A percentile compares a stretch with the other conserved stretches of the same genome.
Evolutionary conservation across 2,329 filamentous ascomycete species (phyloP).

Genomic region (Eutypa lata): DNA sequence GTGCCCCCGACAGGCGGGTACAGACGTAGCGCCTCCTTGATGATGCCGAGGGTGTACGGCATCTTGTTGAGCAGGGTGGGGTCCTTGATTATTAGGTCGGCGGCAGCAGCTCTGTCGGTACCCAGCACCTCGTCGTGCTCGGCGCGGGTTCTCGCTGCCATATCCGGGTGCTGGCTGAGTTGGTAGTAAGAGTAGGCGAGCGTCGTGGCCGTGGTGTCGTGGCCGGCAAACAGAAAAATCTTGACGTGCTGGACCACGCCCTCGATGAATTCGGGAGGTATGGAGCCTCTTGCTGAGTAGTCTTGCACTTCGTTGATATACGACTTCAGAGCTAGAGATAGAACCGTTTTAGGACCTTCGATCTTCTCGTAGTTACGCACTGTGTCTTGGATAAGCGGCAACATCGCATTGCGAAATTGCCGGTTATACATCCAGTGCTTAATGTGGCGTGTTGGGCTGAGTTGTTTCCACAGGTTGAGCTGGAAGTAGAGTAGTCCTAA

Average conservation of each 20-base stretch:
- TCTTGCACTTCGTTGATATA: conserved; percentile 18
- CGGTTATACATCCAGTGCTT: conserved; percentile 25
- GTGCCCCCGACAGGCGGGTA: conserved; percentile 44
- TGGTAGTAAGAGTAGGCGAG: conserved; percentile 23
- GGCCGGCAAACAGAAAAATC: conserved; percentile 30
- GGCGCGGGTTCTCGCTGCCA: conserved; percentile 18
- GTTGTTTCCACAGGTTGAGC: conserved; percentile 11
- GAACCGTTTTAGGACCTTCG: conserved; percentile 24
- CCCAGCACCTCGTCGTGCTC: conserved; percentile 43
- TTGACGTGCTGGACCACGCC: conserved; percentile 24
- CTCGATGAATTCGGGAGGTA: conserved; percentile 17
- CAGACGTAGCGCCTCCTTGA: conserved; percentile 52
- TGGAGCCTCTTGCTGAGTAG: conserved; percentile 6
- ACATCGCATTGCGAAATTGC: conserved; percentile 21
- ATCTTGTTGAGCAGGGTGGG: conserved; percentile 47
- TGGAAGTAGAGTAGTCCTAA: conserved; percentile 16
- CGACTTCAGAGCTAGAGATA: conserved; percentile 24
- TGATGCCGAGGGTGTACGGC: conserved; percentile 47
- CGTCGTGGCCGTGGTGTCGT: conserved; percentile 29
- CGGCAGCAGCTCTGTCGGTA: conserved; percentile 32
- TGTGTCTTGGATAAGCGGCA: conserved; percentile 22
- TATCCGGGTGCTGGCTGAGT: conserved; percentile 19
- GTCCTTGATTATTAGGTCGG: conserved; percentile 36
- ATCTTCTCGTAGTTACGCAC: conserved; percentile 21
- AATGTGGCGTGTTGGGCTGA: conserved; percentile 19